A percentile compares a stretch with the other conserved stretches of the same genome.
These are phyloP conservation scores for Lactarius quietus DNA, from an alignment of 768 basidiomycete species.

Conservation along the genomic window DNA sequence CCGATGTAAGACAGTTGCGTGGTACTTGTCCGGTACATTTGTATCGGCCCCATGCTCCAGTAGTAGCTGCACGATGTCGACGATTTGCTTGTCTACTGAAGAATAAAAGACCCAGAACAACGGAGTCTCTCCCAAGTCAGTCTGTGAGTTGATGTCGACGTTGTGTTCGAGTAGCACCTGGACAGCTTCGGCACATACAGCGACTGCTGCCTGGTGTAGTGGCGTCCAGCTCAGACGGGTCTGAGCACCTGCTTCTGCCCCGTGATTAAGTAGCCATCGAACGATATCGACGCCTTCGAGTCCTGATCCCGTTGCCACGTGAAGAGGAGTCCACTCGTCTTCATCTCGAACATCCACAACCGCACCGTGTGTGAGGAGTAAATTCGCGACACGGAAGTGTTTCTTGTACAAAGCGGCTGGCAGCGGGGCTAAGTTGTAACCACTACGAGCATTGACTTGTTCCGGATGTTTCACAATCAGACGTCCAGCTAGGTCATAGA, in stretches of 20 bases:
- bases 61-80: background rate
- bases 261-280: background rate
- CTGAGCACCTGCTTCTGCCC: background rate
- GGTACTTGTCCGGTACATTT: background rate
- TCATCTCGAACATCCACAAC: background rate
- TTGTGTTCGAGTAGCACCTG: background rate
- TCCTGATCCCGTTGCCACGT: background rate
- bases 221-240: background rate
- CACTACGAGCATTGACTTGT: background rate
- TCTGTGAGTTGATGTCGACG: background rate
- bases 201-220: background rate
- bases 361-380: background rate
- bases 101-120: too few species aligned
- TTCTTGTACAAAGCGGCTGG: background rate
- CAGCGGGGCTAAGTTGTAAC: background rate
- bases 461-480: background rate
- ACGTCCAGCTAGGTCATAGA: background rate
- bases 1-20: background rate
- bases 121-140: too few species aligned
- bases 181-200: background rate
- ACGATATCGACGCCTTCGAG: background rate
- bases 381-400: background rate
- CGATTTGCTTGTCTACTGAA: too few species aligned
- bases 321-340: background rate
- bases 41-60: background rate